These are phyloP conservation scores for Aspergillus bridgeri DNA, from an alignment of 495 filamentous ascomycete genomes.

Conservation along the genomic window DNA sequence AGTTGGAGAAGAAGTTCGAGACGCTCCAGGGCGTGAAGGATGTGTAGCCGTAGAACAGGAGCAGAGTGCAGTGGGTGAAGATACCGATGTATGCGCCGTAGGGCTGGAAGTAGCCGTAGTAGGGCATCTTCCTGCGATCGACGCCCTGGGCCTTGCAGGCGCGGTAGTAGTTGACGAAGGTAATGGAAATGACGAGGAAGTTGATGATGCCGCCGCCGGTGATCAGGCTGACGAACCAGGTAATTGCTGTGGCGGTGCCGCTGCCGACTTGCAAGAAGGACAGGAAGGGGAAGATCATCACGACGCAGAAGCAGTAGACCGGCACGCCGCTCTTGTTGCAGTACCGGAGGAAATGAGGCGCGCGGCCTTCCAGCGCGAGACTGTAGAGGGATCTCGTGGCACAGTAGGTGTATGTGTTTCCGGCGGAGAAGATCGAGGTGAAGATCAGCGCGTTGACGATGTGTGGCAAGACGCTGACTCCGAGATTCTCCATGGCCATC, in stretches of 20 bases:
- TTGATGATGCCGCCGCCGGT: slow-evolving; percentile 47
- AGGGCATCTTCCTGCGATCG: slow-evolving; percentile 48
- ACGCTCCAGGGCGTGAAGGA: slow-evolving; percentile 50
- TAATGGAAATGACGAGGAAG: slow-evolving; percentile 49
- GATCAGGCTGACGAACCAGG: slow-evolving; percentile 32
- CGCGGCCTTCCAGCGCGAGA: slow-evolving; percentile 61
- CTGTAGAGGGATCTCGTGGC: slow-evolving; percentile 73
- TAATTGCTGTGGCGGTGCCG: slow-evolving; percentile 31
- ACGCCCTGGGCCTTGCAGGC: slow-evolving; percentile 53
- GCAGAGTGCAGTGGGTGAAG: slow-evolving; percentile 34
- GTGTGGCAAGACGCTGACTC: slow-evolving; percentile 62
- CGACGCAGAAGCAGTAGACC: slow-evolving; percentile 45
- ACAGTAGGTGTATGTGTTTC: slow-evolving; percentile 81
- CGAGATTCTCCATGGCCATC: slow-evolving; percentile 73
- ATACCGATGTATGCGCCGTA: slow-evolving; percentile 49
- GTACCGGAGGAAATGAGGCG: slow-evolving; percentile 57
- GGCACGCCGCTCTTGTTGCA: slow-evolving; percentile 48
- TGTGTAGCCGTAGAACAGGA: slow-evolving; percentile 48
- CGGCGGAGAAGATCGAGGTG: slow-evolving; percentile 70
- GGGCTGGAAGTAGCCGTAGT: slow-evolving; percentile 54
- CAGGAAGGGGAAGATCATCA: slow-evolving; percentile 49
- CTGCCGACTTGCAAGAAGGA: slow-evolving; percentile 32
- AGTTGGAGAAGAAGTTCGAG: slow-evolving; percentile 51
- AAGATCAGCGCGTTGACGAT: slow-evolving; percentile 62
- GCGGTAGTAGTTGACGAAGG: slow-evolving; percentile 53